Evolutionary conservation across 1,284 basidiomycete genomes (phyloP), one percentile per base, ranked within the genome.

Genomic region (Ustilago bromivora): DNA sequence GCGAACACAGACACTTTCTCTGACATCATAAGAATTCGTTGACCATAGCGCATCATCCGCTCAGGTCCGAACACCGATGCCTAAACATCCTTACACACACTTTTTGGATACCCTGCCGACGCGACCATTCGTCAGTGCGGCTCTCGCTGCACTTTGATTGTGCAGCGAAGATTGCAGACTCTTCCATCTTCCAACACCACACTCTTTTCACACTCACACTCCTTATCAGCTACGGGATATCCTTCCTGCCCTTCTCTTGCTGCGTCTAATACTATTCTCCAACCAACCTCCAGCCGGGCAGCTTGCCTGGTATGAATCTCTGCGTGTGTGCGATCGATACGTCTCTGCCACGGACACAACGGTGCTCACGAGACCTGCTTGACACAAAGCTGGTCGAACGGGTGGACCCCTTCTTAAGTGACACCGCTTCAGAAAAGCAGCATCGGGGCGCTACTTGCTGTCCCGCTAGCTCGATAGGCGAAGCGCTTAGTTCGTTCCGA

Each of bases 61-160:
- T 47, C 61, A 56, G 43, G 53, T 56, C 61, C 55, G 61, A 57
- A 55, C 61, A 51, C 15, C 2, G 53, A 4, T 36, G 47, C 23
- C 19, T 1, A 9, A 47, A 11, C 40, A 23, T 32, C 34, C 35
- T 17, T 15, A 28, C 49, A 51, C 49, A 17, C 34, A 43, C 49
- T 49, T 57, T 34, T 13, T 23, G 56, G 56, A 57, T 57, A 57
- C 36, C 34, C 54, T 41, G 11, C 4, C 8, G 32, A 54, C 15
- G 34, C 32, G 15, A n/a, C 34, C 2, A 9, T 31, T 17, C 13
- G 47, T 9, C 3, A 17, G 13, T 31, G 47, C 13, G 28, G 47
- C 13, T 15, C 8, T 32, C 5, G 13, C 13, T 13, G 47, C 9
- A 31, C 8, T 51, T 19, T 3, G 10, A 32, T 12, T n/a, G 4